phyloP scores from a whole-genome alignment of 805 yeast species.

The Nakazawaea ishiwadae region DNA sequence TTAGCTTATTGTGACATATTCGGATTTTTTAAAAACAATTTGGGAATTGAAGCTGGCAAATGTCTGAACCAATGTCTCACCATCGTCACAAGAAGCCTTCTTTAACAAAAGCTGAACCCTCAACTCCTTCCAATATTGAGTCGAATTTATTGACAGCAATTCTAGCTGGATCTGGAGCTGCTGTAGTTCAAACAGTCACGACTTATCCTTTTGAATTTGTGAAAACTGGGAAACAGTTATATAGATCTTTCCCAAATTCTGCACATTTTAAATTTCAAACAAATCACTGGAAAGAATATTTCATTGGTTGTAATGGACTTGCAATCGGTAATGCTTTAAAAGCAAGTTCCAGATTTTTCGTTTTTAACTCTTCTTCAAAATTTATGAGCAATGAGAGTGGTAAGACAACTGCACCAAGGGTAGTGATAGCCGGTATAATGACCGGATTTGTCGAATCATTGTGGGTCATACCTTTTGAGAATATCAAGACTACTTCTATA shows the following conservation, averaged over 20 bases:
- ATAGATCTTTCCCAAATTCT: constrained; percentile 36
- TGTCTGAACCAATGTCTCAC: not conserved
- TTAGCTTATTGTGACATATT: no score
- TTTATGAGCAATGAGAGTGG: constrained; percentile 56
- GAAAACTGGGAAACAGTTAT: constrained; percentile 61
- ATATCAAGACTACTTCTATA: constrained; percentile 73
- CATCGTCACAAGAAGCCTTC: constrained; percentile 2
- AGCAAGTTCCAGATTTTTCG: constrained; percentile 65
- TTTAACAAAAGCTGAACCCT: not conserved
- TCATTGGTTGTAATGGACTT: constrained; percentile 68
- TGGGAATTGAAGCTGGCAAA: no score
- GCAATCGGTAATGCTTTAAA: constrained; percentile 72
- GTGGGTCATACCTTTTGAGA: constrained; percentile 88
- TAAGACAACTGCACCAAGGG: constrained; percentile 71
- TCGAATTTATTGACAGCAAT: constrained; percentile 52
- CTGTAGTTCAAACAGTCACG: constrained; percentile 54
- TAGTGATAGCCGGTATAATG: constrained; percentile 78
- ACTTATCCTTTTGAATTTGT: constrained; percentile 71
- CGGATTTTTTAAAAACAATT: no score
- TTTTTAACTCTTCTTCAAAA: constrained; percentile 71
- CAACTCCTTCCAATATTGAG: constrained; percentile 14
- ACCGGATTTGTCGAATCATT: constrained; percentile 82
- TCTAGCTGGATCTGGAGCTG: constrained; percentile 58
- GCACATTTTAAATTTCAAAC: constrained; percentile 29
- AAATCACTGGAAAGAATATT: constrained; percentile 23